Base-by-base conservation (phyloP, 1,139 yeast species). In the Meyerozyma smithsonii region DNA sequence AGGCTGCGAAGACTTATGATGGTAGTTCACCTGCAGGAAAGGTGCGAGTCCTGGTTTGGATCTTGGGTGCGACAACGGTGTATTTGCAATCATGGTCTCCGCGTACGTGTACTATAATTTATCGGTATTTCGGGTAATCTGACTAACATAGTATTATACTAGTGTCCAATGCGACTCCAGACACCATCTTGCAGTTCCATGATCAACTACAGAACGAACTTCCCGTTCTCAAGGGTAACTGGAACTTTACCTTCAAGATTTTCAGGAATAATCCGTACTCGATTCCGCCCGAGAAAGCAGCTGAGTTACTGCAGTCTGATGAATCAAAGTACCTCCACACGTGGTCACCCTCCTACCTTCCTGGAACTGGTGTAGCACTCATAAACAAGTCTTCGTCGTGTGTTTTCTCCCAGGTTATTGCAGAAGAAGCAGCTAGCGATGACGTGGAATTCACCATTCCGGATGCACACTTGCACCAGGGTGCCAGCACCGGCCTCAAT, bases 141-240 rank as follows among this genome's bases (percentile, higher is more conserved):
- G 15, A 8, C 34, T 30, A 30, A 30, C 34, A 4, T 21, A 30
- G 34, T 18, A 18, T 30, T 18, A 19, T 33, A 8, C 26, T 80
- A 23, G 78, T 77, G 14, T 74, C 67, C 39, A 68, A 67, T 43
- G 83, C 85, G 3, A 70, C 79, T 5, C 84, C 85, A 2, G 81
- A 82, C 26, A 75, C 84, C 3, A 81, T 84, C 33, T 68, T 82
- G 0, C 77, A 77, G 42, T 73, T 83, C 49, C 85, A 81, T 49
- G 90, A 84, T 55, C 76, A 75, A 46, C 68, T 84, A 12, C 72
- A 81, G 14, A 82, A 83, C 49, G 80, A 78, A 44, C 65, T 81
- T 20, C 87, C 89, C 0, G 66, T 73, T 12, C 52, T 71, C 2
- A 64, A 72, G 32, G 84, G 86, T 2, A 69, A 75, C 42, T 84